Conservation (phyloP, 768 basidiomycete species). For the Roridomyces roridus region DNA sequence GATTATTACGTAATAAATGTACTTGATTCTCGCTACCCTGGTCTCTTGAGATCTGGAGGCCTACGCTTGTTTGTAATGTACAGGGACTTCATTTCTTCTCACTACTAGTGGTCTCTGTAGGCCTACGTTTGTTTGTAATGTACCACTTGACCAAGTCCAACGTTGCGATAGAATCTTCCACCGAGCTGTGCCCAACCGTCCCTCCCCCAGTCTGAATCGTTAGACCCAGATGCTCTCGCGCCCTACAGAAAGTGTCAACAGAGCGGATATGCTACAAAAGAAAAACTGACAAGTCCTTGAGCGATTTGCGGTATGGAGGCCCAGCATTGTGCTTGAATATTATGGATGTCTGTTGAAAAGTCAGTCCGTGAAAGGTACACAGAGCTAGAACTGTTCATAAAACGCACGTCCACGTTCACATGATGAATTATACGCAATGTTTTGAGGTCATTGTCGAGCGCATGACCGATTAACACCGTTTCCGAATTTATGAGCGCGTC, state of each 20-base stretch:
- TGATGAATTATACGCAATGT: conserved; percentile 88
- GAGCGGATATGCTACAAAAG: conserved; percentile 21
- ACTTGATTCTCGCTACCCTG: too few species aligned
- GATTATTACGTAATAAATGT: too few species aligned
- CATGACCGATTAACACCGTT: conserved; percentile 91
- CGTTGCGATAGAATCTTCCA: conserved; percentile 89
- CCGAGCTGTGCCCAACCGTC: conserved; percentile 83
- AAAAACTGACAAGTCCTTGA: conserved; percentile 74
- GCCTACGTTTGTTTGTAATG: conserved; percentile 45
- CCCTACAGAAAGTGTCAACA: conserved; percentile 50
- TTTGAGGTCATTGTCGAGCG: conserved; percentile 93
- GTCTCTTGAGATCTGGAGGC: too few species aligned
- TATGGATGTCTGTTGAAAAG: too few species aligned
- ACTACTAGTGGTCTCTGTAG: not conserved
- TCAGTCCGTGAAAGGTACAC: too few species aligned
- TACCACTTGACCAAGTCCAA: conserved; percentile 89
- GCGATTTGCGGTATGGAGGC: conserved; percentile 79
- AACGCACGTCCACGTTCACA: conserved; percentile 84
- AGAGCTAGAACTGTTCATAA: too few species aligned
- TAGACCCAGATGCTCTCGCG: conserved; percentile 80
- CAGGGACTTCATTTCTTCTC: not conserved
- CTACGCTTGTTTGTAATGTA: too few species aligned
- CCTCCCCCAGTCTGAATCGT: conserved; percentile 84
- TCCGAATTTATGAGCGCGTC: conserved; percentile 74
- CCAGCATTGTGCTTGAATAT: conserved; percentile 82